Evolutionary conservation across 108 stramenopile genomes (phyloP), one percentile per base, ranked within the genome.

Genomic region (Fragilaria radians): DNA sequence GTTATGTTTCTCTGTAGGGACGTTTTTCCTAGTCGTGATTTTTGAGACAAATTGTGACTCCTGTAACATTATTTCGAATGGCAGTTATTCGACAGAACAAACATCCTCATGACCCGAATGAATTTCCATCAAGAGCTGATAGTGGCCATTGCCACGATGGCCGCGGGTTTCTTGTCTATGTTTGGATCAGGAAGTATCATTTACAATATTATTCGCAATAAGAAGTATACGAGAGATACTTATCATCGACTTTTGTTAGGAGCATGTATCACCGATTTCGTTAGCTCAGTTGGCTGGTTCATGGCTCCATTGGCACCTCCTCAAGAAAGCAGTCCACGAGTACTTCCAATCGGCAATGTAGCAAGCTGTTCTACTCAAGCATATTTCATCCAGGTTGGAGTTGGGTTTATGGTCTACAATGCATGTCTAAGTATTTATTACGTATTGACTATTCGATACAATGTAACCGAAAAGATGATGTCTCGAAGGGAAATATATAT

Each of bases 161-260:
- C 14, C 14, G 36, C 11, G 7, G 36, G 11, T 7, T 11, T 14
- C 11, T 14, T 42, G 11, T 42, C 36, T 11, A 11, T 42, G 14
- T 42, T 14, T 42, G 36, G 36, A 11, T 42, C 36, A 42, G 14
- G 7, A 11, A 11, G 36, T 42, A 42, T 42, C 14, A 42, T 42
- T 14, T 42, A 14, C 11, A 42, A 42, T 14, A 42, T 42, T 42
- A 42, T 42, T 42, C 14, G 36, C 11, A 7, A 14, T 11, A 7
- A 14, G 14, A 42, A 42, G 36, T 42, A 42, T n/a, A 58, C 33
- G 4, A 4, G 24, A 9, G 18, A 23, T 9, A 21, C 32, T 5
- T 70, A 70, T 31, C 69, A 76, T 42, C 65, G 74, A 17, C 54
- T 76, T 1, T n/a, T 76, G 64, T 31, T 59, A 21, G 69, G 59